Base-by-base conservation (phyloP, 2,329 filamentous ascomycete species). In the Coleophoma crateriformis region DNA sequence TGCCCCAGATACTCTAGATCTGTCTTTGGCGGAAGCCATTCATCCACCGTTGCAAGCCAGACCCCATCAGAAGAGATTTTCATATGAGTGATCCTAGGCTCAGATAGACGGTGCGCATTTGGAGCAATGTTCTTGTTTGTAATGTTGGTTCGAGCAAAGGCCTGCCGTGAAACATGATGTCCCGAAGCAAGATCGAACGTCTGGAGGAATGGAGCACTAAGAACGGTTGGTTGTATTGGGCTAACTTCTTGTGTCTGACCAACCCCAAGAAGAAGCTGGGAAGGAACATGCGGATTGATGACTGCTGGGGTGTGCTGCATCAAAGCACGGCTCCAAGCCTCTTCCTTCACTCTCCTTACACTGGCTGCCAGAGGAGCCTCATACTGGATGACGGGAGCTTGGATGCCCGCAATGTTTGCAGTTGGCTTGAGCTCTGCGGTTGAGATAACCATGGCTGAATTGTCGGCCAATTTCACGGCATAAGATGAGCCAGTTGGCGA, bases 41-140 rank as follows among this genome's bases (percentile, higher is more conserved):
- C 88, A 64, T 99, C 94, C 1, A 95, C 80, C 1, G 90, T 96
- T 4, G 87, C 91, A 50, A 99, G 78, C 91, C 92, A 97, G 56
- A 82, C 78, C 15, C 92, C 92, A 62, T 97, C 86, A 45, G 78
- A 73, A 40, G 88, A 92, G 58, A 94, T 82, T 40, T 84, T 79
- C 46, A 97, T 72, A 49, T 87, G 80, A 7, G 81, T 85, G 43
- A 96, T 79, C 53, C 86, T 81, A 1, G 94, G 92, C 58, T 96
- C 88, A 13, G 81, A 76, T 45, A 97, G 81, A 4, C 79, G 76
- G 46, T 81, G 77, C 5, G 87, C 83, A 56, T 87, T 84, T 13
- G 84, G 85, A 7, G 85, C 86, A 38, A 86, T 75, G 60, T 90
- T 95, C 55, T 88, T 72, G 51, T 89, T 87, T 0, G 92, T 96